Conservation (phyloP, 768 basidiomycete species). For the Lanmaoa rubissima region DNA sequence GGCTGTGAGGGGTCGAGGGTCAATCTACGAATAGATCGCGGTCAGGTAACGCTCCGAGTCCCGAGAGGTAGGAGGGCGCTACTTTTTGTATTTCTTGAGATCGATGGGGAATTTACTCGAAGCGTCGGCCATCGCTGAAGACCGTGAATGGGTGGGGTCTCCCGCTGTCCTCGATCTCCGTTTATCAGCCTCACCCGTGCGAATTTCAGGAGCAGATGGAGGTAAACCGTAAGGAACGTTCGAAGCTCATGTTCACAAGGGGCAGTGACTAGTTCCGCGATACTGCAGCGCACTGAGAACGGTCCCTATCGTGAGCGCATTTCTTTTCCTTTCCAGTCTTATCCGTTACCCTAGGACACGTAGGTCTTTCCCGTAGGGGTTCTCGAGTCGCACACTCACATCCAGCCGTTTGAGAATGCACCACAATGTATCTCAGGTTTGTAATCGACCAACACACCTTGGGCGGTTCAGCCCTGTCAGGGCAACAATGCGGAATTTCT, state of each 20-base stretch:
- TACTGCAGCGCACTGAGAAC: slow-evolving; percentile 12
- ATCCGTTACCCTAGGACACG: background rate
- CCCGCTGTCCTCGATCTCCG: background rate
- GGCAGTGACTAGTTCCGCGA: slow-evolving; percentile 8
- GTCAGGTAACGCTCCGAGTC: background rate
- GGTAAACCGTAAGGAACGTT: slow-evolving; percentile 21
- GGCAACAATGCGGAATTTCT: background rate
- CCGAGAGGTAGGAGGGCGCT: slow-evolving; percentile 9
- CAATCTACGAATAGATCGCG: slow-evolving; percentile 44
- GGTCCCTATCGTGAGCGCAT: background rate
- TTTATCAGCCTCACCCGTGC: slow-evolving; percentile 28
- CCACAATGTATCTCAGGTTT: slow-evolving; percentile 1
- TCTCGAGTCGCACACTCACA: background rate
- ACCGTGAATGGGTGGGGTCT: background rate
- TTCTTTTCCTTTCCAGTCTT: slow-evolving; percentile 10
- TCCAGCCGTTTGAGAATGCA: background rate
- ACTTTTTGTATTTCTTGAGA: slow-evolving; percentile 76
- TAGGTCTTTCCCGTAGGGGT: too few species aligned
- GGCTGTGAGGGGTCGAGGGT: slow-evolving; percentile 69
- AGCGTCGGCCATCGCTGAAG: slow-evolving; percentile 40
- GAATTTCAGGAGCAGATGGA: slow-evolving; percentile 16
- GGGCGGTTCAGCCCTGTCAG: background rate
- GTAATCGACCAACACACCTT: background rate
- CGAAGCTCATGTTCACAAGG: slow-evolving; percentile 4
- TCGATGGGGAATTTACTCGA: slow-evolving; percentile 68